These are phyloP conservation scores for Clonostachys sp. DNA, from an alignment of 2,329 filamentous ascomycete species.

Conservation along the genomic window DNA sequence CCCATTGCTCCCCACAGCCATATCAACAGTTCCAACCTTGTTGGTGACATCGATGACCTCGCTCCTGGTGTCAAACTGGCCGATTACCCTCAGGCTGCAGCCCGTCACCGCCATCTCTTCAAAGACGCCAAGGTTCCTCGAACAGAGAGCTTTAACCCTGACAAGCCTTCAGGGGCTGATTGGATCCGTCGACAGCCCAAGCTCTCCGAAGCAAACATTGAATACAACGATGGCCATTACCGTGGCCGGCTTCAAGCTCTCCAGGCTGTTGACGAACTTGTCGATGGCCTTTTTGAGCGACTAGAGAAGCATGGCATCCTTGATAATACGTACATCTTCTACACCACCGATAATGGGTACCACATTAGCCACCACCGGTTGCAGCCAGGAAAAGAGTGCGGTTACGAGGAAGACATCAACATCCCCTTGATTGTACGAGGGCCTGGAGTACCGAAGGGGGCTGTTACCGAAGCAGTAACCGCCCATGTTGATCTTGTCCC, in stretches of 20 bases:
- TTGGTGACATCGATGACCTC: no score
- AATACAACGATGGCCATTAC: constrained; percentile 31
- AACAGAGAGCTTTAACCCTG: constrained; percentile 62
- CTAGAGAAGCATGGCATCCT: constrained; percentile 22
- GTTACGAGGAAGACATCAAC: constrained; percentile 45
- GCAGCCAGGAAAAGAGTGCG: constrained; percentile 44
- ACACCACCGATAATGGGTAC: constrained; percentile 47
- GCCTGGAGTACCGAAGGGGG: constrained; percentile 33
- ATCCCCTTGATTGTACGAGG: constrained; percentile 45
- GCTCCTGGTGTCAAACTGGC: constrained; percentile 12
- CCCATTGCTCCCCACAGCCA: constrained; percentile 25
- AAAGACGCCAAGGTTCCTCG: constrained; percentile 53
- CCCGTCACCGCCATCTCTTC: constrained; percentile 58
- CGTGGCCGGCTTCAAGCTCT: constrained; percentile 33
- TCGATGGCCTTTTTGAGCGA: constrained; percentile 27
- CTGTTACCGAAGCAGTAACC: constrained; percentile 31
- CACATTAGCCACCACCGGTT: constrained; percentile 48
- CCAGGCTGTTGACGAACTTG: constrained; percentile 39
- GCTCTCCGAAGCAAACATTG: constrained; percentile 20
- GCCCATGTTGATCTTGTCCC: constrained; percentile 51
- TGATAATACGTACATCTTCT: constrained; percentile 43
- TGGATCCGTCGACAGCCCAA: constrained; percentile 35
- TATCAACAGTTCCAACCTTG: no score
- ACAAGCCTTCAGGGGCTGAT: constrained; percentile 27
- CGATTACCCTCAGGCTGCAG: constrained; percentile 23